A percentile compares a stretch with the other conserved stretches of the same genome.
phyloP scores from a whole-genome alignment of 192 early-diverging fungal genomes.

The Dissophora ornata region DNA sequence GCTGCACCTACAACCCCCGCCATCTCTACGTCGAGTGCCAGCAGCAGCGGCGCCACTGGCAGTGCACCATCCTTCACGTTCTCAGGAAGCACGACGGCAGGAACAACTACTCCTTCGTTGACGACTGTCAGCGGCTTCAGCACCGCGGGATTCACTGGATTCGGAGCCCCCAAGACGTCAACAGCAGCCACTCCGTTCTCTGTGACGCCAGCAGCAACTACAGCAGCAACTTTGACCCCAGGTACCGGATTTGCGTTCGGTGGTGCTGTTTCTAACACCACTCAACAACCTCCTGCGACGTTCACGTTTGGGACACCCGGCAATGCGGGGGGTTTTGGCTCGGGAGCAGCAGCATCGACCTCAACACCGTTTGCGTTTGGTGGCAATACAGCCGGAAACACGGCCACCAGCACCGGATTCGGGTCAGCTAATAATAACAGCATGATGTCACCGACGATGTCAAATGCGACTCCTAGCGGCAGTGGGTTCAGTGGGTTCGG shows the following conservation, averaged over 20 bases:
- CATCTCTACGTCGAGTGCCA: not conserved
- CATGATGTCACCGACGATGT: slow-evolving; percentile 35
- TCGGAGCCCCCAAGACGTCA: not conserved
- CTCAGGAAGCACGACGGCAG: not conserved
- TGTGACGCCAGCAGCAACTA: not conserved
- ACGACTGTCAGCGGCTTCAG: not conserved
- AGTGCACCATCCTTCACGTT: slow-evolving; percentile 6
- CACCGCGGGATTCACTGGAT: not conserved
- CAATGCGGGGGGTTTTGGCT: not conserved
- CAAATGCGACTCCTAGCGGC: not conserved
- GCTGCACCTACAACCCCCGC: not conserved
- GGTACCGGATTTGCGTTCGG: slow-evolving; percentile 10
- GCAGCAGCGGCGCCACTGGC: not conserved
- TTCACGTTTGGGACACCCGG: not conserved
- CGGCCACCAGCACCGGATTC: not conserved
- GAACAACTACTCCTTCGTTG: too few relatives aligned
- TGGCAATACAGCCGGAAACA: not conserved
- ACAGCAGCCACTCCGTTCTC: not conserved
- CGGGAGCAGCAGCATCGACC: not conserved
- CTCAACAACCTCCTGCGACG: not conserved
- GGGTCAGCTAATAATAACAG: not conserved
- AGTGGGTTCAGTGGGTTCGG: slow-evolving; percentile 5
- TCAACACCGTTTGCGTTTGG: not conserved
- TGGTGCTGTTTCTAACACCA: not conserved
- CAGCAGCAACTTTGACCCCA: not conserved